Conservation (phyloP, 192 early-diverging fungal genomes). For the Dissophora globulifera region DNA sequence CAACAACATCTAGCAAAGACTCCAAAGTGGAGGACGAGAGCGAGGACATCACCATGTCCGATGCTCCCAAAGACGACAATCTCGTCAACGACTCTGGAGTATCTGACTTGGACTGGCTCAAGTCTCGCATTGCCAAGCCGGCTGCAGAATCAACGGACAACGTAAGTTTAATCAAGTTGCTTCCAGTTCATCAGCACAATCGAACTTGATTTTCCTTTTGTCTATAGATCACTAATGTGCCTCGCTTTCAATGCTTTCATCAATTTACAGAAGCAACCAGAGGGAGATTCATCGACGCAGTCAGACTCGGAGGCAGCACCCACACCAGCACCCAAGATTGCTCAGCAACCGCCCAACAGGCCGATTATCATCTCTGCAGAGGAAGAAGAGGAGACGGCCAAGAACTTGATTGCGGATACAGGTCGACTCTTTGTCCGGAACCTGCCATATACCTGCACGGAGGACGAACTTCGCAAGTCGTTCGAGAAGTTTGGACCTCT, state of each 20-base stretch:
- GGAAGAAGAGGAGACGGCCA: slow-evolving; percentile 55
- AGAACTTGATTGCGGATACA: slow-evolving; percentile 89
- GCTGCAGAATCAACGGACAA: slow-evolving; percentile 1
- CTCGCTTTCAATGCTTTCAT: neutral
- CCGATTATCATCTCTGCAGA: slow-evolving; percentile 51
- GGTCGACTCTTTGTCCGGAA: slow-evolving; percentile 96
- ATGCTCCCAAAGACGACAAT: slow-evolving; percentile 59
- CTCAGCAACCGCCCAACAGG: slow-evolving; percentile 44
- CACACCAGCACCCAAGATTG: slow-evolving; percentile 31
- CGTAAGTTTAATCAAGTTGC: slow-evolving; percentile 10
- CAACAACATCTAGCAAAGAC: slow-evolving; percentile 56
- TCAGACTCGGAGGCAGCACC: slow-evolving; percentile 2
- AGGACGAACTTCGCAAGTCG: slow-evolving; percentile 82
- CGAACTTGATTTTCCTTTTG: too few species aligned
- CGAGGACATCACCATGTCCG: slow-evolving; percentile 52
- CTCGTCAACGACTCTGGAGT: slow-evolving; percentile 51
- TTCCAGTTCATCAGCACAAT: too few species aligned
- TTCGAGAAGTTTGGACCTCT: slow-evolving; percentile 93
- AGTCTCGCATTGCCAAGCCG: slow-evolving; percentile 69
- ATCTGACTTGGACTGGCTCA: slow-evolving; percentile 76
- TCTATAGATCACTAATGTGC: too few species aligned
- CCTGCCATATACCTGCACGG: slow-evolving; percentile 89
- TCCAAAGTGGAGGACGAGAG: slow-evolving; percentile 38
- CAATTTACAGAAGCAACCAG: slow-evolving; percentile 8
- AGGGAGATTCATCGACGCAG: slow-evolving; percentile 21